phyloP scores from a whole-genome alignment of 495 filamentous ascomycete species.

The Xylaria castorea region DNA sequence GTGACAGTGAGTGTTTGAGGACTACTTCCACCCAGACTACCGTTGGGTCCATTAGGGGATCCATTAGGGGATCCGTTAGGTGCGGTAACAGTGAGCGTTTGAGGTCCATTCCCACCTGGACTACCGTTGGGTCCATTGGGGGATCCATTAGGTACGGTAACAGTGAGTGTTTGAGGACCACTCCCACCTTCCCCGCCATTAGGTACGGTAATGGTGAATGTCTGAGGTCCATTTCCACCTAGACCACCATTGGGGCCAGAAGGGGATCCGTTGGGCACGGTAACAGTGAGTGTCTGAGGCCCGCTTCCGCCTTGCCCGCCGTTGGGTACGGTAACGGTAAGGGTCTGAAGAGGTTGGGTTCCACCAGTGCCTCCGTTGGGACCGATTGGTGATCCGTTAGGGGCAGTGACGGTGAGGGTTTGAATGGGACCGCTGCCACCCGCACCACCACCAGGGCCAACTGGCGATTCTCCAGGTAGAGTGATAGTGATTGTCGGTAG shows the following conservation, averaged over 20 bases:
- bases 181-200: conserved; percentile 15
- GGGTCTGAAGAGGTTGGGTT: conserved; percentile 9
- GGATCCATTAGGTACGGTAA: conserved; percentile 12
- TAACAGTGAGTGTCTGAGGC: conserved; percentile 35
- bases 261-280: conserved; percentile 31
- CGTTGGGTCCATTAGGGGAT: too few species aligned
- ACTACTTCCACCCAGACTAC: background rate
- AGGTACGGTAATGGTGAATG: background rate
- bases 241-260: conserved; percentile 24
- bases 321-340: conserved; percentile 18
- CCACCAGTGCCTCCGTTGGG: background rate
- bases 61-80: too few species aligned
- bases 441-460: conserved; percentile 29
- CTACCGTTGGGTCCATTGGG: conserved; percentile 9
- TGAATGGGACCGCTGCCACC: conserved; percentile 21
- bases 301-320: conserved; percentile 26
- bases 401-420: conserved; percentile 27
- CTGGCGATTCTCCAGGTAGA: conserved; percentile 31
- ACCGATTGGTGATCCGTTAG: conserved; percentile 33
- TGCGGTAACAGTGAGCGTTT: conserved; percentile 28
- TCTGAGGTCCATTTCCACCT: conserved; percentile 16
- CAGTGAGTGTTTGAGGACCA: conserved; percentile 14
- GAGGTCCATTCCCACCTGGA: conserved; percentile 26
- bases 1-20: conserved; percentile 21
- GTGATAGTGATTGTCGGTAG: conserved; percentile 39